Base-by-base conservation (phyloP, 441 rosid genomes). In the Lepidium campestre region DNA sequence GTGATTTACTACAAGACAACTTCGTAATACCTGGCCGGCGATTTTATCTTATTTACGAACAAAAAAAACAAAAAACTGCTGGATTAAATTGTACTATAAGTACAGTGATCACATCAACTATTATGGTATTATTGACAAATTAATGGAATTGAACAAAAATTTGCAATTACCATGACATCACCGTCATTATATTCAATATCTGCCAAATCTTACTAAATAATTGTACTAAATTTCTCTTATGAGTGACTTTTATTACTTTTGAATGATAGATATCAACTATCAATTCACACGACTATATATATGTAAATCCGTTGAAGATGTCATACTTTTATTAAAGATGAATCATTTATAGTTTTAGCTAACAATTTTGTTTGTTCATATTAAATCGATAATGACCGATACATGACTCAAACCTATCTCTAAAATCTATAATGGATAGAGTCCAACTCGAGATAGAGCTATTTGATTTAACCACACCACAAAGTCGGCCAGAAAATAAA, bases 1-100 rank as follows among this genome's bases (percentile, higher is more conserved):
- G 48, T 32, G 19, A 57, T 32, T 52, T 23, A 58, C 76, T 50
- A 72, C 49, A 65, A 20, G 71, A 72, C 76, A 65, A 58, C n/a
- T 41, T 65, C 47, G 55, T 46, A 11, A 48, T 49, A 8, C 32
- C 48, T 65, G 71, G 75, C 60, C 71, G 67, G 71, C 46, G 62
- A 72, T 47, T 58, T 65, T 65, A 23, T 19, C 41, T 49, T 53
- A 32, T 22, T 65, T 59, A 44, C 42, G 41, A 25, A 13, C 8
- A 17, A 2, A 35, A 11, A 6, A 11, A 11, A 11, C 3, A 20
- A 18, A 25, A 41, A 72, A 41, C 31, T 63, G 52, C 47, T 20
- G 18, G 52, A 59, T 19, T 35, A 18, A 37, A 20, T 55, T 29
- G 70, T 39, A 55, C 42, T 46, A 31, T 44, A 31, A 40, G 70